These are phyloP conservation scores for Parathielavia appendiculata DNA, from an alignment of 495 filamentous ascomycete species.

Conservation along the genomic window DNA sequence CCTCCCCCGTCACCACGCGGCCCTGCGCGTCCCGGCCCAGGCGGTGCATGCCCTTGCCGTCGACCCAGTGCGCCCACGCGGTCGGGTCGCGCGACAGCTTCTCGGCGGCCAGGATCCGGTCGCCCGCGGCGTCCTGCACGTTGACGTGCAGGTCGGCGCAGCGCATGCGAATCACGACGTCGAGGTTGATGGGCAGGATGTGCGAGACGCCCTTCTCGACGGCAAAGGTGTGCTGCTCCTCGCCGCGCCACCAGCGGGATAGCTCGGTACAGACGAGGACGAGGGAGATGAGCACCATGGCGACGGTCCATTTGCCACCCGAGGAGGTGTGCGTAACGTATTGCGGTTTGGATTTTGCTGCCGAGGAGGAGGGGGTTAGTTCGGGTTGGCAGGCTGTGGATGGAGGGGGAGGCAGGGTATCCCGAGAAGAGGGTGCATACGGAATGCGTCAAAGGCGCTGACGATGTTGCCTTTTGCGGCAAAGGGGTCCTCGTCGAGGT, in stretches of 20 bases:
- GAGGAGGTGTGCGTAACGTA: constrained; percentile 75
- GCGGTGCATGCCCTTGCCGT: constrained; percentile 61
- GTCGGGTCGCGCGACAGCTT: constrained; percentile 71
- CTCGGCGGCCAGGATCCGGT: constrained; percentile 79
- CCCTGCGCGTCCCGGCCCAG: constrained; percentile 51
- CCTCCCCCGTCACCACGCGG: constrained; percentile 46
- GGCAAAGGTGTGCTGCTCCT: constrained; percentile 79
- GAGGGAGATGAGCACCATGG: constrained; percentile 65
- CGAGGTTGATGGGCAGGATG: constrained; percentile 87
- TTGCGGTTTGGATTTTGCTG: constrained; percentile 93
- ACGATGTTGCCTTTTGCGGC: constrained; percentile 66
- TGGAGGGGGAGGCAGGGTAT: constrained; percentile 7
- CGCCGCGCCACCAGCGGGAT: constrained; percentile 73
- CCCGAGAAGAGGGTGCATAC: constrained; percentile 62
- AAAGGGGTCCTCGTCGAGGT: constrained; percentile 65
- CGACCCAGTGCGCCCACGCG: constrained; percentile 74
- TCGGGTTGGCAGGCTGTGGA: neutral
- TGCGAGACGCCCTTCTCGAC: constrained; percentile 92
- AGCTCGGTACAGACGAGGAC: constrained; percentile 74
- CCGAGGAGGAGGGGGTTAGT: constrained; percentile 26
- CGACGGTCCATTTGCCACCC: constrained; percentile 90
- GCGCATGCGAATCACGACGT: constrained; percentile 86
- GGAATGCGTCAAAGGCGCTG: constrained; percentile 94
- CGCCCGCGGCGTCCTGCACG: constrained; percentile 91
- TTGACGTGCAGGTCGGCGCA: constrained; percentile 89